These are phyloP conservation scores for Xerocomellus chrysenteron DNA, from an alignment of 768 basidiomycete species.

Conservation along the genomic window DNA sequence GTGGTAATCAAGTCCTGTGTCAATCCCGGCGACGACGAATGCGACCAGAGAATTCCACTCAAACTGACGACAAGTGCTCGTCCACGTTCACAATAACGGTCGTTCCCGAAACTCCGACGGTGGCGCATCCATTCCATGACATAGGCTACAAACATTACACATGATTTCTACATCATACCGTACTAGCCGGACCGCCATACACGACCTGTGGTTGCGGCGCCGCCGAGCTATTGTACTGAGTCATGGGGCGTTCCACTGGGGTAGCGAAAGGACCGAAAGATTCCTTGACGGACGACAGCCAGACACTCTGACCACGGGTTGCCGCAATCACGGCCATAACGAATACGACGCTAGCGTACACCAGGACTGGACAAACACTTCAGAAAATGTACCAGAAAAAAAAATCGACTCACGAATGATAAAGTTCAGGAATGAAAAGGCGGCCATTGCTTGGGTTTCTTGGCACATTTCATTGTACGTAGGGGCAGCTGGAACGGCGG, in stretches of 20 bases:
- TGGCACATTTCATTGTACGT: conserved; percentile 20
- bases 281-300: conserved; percentile 35
- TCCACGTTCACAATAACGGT: conserved; percentile 21
- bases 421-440: conserved; percentile 39
- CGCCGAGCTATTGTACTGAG: conserved; percentile 1
- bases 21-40: conserved; percentile 3
- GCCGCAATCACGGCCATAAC: conserved; percentile 28
- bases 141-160: not conserved
- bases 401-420: conserved; percentile 27
- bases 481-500: conserved; percentile 3
- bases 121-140: conserved; percentile 9
- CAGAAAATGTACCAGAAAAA: not conserved
- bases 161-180: too few relatives aligned
- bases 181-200: too few relatives aligned
- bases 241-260: conserved; percentile 16
- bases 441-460: conserved; percentile 33
- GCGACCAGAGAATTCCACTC: conserved; percentile 11
- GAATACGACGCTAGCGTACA: conserved; percentile 29
- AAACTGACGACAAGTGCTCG: conserved; percentile 6
- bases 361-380: conserved; percentile 28
- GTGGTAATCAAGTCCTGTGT: conserved; percentile 6
- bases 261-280: conserved; percentile 16
- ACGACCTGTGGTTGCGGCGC: too few relatives aligned
- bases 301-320: conserved; percentile 30
- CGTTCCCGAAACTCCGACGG: conserved; percentile 33